These are phyloP conservation scores for Linnemannia hyalina DNA, from an alignment of 192 early-diverging fungal genomes.

Conservation along the genomic window DNA sequence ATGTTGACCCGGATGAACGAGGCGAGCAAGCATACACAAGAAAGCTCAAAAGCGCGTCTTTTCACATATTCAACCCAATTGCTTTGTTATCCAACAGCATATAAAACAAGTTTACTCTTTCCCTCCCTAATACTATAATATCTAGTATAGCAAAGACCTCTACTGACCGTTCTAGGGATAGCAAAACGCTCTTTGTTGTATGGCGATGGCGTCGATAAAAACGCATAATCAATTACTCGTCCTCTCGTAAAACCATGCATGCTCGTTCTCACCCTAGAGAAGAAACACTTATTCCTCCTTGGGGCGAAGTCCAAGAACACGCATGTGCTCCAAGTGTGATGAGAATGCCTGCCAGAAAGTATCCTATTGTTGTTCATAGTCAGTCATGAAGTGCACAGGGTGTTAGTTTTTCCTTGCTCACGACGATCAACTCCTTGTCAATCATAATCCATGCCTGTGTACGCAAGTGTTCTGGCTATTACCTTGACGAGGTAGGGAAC, in stretches of 20 bases:
- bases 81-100: not conserved
- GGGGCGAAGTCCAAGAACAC: conserved; percentile 55
- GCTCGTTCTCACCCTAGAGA: not conserved
- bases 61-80: not conserved
- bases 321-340: conserved; percentile 62
- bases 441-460: too few relatives aligned
- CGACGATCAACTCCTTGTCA: too few relatives aligned
- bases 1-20: not conserved
- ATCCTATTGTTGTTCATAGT: conserved; percentile 26
- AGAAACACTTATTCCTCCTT: conserved; percentile 29
- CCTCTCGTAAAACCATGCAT: not conserved
- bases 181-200: not conserved
- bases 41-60: not conserved
- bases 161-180: conserved; percentile 8
- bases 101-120: not conserved
- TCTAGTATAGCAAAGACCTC: not conserved
- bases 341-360: conserved; percentile 64
- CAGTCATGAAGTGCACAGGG: not conserved
- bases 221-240: not conserved
- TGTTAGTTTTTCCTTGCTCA: too few relatives aligned
- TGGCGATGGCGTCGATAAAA: too few relatives aligned
- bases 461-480: not conserved
- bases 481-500: conserved; percentile 62
- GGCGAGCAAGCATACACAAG: too few relatives aligned
- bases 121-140: too few relatives aligned